A percentile compares a stretch with the other conserved stretches of the same genome.
phyloP scores from a whole-genome alignment of 2,329 filamentous ascomycete genomes.

The Fusarium aywerte region DNA sequence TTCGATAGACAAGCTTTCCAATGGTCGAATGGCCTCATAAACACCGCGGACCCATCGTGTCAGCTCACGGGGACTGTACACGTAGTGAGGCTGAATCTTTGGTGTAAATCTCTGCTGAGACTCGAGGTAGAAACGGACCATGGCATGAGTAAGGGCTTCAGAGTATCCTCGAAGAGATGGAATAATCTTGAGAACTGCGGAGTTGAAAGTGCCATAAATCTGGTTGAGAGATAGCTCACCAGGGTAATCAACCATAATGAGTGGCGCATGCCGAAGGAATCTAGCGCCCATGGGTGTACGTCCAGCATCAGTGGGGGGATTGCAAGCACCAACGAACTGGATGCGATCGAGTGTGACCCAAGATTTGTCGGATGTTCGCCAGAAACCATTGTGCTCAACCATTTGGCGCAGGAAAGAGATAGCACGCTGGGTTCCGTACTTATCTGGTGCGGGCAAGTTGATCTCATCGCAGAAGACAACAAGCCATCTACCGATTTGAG shows the following conservation, averaged over 20 bases:
- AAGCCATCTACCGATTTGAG: slow-evolving; percentile 96
- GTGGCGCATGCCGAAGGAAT: slow-evolving; percentile 95
- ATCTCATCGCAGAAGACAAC: slow-evolving; percentile 99
- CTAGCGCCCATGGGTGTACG: slow-evolving; percentile 92
- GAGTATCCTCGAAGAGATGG: slow-evolving; percentile 94
- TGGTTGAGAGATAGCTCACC: slow-evolving; percentile 94
- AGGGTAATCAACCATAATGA: slow-evolving; percentile 99
- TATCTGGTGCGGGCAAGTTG: slow-evolving; percentile 96
- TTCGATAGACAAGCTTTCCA: slow-evolving; percentile 88
- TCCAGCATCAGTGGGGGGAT: slow-evolving; percentile 96
- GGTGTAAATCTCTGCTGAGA: slow-evolving; percentile 95
- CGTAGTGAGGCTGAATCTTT: slow-evolving; percentile 97
- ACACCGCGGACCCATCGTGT: slow-evolving; percentile 97
- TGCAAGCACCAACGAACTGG: slow-evolving; percentile 98
- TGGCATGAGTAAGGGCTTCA: slow-evolving; percentile 92
- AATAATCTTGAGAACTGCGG: slow-evolving; percentile 94
- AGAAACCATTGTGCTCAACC: slow-evolving; percentile 99
- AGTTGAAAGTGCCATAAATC: slow-evolving; percentile 99
- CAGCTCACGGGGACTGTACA: slow-evolving; percentile 98
- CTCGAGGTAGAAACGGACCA: slow-evolving; percentile 96
- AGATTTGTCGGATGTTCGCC: slow-evolving; percentile 95
- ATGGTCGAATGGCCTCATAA: slow-evolving; percentile 93
- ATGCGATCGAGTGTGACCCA: slow-evolving; percentile 99
- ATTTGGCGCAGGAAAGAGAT: slow-evolving; percentile 98
- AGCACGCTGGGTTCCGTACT: slow-evolving; percentile 95